Percentiles rank a stretch among this genome's conserved stretches.
Conservation (phyloP, 345 rosid genomes). For the Capsella bursapastoris region DNA sequence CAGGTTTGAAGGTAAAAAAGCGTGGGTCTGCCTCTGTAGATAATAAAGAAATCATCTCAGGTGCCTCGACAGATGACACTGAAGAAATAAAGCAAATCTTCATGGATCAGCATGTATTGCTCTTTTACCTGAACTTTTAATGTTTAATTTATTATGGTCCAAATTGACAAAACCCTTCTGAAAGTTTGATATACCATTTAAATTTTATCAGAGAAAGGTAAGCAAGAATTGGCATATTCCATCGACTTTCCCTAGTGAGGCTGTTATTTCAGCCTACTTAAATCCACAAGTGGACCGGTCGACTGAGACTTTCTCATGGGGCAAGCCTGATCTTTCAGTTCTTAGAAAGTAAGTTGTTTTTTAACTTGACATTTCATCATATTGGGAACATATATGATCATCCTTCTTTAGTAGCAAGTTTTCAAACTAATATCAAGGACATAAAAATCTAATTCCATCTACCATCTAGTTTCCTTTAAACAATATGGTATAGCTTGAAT, state of each 20-base stretch:
- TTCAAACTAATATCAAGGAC: conserved; percentile 8
- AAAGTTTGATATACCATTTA: conserved; percentile 17
- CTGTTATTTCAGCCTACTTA: conserved; percentile 75
- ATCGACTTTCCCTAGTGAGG: conserved; percentile 85
- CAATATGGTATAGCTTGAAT: conserved; percentile 13
- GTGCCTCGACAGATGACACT: conserved; percentile 40
- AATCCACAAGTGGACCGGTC: conserved; percentile 94
- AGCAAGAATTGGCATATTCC: conserved; percentile 99
- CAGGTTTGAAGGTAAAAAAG: conserved; percentile 49
- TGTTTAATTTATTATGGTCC: not conserved
- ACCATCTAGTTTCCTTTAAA: not conserved
- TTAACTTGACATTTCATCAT: not conserved
- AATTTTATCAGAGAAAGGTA: conserved; percentile 74
- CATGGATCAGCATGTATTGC: conserved; percentile 84
- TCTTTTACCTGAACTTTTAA: conserved; percentile 17
- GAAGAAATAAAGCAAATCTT: conserved; percentile 67
- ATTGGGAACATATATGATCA: conserved; percentile 3
- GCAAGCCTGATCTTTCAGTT: conserved; percentile 82
- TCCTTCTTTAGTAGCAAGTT: conserved; percentile 8
- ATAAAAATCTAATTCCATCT: not conserved
- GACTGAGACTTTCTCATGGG: conserved; percentile 90
- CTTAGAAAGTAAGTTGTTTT: conserved; percentile 67
- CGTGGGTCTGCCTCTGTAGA: conserved; percentile 52
- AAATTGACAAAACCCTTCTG: not conserved
- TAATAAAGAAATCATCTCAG: conserved; percentile 28